Percentiles rank a stretch among this genome's conserved stretches.
Evolutionary conservation across 2,329 filamentous ascomycete genomes (phyloP).

Genomic region (Phialophora tarda): DNA sequence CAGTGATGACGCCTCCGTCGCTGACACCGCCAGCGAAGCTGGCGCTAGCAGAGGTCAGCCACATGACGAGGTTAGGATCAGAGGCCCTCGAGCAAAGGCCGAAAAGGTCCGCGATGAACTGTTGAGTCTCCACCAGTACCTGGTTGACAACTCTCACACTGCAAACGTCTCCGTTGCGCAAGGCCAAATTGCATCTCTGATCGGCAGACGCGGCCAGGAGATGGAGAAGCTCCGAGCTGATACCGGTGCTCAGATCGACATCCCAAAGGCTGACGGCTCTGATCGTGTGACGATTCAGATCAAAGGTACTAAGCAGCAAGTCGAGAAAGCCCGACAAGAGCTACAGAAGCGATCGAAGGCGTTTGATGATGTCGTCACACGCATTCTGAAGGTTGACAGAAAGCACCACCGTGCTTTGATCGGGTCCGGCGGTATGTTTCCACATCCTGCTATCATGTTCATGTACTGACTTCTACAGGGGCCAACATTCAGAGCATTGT

Average conservation of each 20-base stretch:
- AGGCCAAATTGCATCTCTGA: constrained; percentile 90
- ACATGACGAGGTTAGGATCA: constrained; percentile 85
- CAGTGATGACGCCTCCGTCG: constrained; percentile 72
- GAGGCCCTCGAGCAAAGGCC: constrained; percentile 89
- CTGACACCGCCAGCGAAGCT: constrained; percentile 71
- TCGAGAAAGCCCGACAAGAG: constrained; percentile 88
- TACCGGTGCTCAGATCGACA: constrained; percentile 88
- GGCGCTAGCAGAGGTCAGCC: constrained; percentile 70
- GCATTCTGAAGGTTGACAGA: constrained; percentile 87
- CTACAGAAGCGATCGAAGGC: constrained; percentile 83
- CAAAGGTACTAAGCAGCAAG: constrained; percentile 89
- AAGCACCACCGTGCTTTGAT: constrained; percentile 92
- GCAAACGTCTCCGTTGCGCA: constrained; percentile 84
- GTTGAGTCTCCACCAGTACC: constrained; percentile 83
- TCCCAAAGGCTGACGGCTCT: constrained; percentile 76
- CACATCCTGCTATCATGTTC: neutral
- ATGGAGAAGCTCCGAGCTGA: constrained; percentile 86
- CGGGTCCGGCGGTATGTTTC: constrained; percentile 76
- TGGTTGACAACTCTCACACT: constrained; percentile 82
- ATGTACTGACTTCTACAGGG: constrained; percentile 57
- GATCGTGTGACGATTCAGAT: constrained; percentile 84
- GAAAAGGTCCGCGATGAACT: constrained; percentile 93
- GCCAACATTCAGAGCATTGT: constrained; percentile 86
- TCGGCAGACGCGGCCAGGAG: constrained; percentile 85
- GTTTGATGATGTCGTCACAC: constrained; percentile 87